Evolutionary conservation across 2,329 filamentous ascomycete species (phyloP).

Genomic region (Alternaria viburni): DNA sequence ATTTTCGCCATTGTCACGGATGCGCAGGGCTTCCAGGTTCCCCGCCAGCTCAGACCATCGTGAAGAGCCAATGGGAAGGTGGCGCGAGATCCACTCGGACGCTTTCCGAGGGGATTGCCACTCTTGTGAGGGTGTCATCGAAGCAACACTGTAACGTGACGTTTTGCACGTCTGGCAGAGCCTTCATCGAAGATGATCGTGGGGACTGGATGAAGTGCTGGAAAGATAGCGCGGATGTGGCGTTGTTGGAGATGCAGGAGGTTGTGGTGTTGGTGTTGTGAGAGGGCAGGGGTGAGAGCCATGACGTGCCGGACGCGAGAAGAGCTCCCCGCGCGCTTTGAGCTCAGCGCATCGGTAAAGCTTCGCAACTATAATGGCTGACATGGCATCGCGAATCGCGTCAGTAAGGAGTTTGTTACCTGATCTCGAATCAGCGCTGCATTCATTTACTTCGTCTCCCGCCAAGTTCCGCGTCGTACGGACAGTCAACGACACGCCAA

Average conservation of each 20-base stretch:
- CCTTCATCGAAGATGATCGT: neutral
- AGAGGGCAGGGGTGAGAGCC: neutral
- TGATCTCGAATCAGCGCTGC: constrained; percentile 41
- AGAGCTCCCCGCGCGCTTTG: neutral
- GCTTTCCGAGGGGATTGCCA: neutral
- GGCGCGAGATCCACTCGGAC: neutral
- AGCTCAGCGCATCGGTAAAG: neutral
- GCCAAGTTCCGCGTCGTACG: constrained; percentile 46
- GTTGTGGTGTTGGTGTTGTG: neutral
- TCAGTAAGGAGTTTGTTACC: constrained; percentile 37
- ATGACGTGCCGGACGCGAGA: constrained; percentile 1
- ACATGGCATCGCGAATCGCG: constrained; percentile 39
- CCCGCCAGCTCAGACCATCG: neutral
- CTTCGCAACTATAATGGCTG: constrained; percentile 15
- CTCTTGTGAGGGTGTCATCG: neutral
- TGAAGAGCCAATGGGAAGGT: neutral
- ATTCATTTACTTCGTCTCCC: constrained; percentile 40
- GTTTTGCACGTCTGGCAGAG: neutral
- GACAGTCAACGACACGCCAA: constrained; percentile 40
- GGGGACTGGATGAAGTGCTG: neutral
- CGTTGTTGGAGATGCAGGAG: neutral
- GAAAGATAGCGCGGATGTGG: neutral
- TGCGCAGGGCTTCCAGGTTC: neutral
- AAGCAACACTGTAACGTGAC: neutral
- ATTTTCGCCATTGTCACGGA: neutral